Evolutionary conservation across 2,329 filamentous ascomycete genomes (phyloP).

Genomic region (Cucurbitaria berberidis): DNA sequence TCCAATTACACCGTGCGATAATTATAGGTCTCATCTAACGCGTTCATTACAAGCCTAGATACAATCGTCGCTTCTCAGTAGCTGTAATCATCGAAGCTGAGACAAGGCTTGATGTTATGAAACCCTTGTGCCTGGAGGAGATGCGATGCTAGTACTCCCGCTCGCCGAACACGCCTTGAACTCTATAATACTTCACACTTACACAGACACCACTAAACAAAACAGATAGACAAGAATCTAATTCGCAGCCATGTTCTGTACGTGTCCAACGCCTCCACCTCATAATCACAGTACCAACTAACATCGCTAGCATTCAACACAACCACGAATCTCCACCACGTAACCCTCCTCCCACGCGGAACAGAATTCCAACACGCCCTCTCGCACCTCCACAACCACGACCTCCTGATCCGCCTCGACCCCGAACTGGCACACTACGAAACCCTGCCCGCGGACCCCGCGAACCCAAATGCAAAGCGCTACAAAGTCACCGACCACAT

Average conservation of each 20-base stretch:
- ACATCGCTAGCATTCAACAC: conserved; percentile 37
- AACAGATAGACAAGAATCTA: neutral
- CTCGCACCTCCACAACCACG: conserved; percentile 42
- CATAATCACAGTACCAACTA: conserved; percentile 2
- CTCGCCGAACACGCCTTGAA: neutral
- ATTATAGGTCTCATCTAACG: too few relatives aligned
- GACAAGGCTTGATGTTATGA: conserved; percentile 5
- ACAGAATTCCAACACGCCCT: conserved; percentile 30
- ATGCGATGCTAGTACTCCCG: neutral
- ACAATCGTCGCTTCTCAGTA: neutral
- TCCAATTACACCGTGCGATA: too few relatives aligned
- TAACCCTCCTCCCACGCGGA: conserved; percentile 39
- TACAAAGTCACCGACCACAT: conserved; percentile 49
- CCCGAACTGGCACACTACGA: conserved; percentile 46
- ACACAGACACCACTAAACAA: neutral
- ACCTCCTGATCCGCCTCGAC: conserved; percentile 46
- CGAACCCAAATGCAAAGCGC: conserved; percentile 34
- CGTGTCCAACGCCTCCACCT: neutral
- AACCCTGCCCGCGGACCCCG: conserved; percentile 25
- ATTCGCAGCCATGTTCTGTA: conserved; percentile 39
- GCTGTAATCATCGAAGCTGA: neutral
- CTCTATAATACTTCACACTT: neutral
- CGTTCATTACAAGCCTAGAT: too few relatives aligned
- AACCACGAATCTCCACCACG: conserved; percentile 42
- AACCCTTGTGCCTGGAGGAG: conserved; percentile 3